Evolutionary conservation across 805 yeast species (phyloP), one percentile per base, ranked within the genome.

Genomic region (Nakazawaea wyomingensis): DNA sequence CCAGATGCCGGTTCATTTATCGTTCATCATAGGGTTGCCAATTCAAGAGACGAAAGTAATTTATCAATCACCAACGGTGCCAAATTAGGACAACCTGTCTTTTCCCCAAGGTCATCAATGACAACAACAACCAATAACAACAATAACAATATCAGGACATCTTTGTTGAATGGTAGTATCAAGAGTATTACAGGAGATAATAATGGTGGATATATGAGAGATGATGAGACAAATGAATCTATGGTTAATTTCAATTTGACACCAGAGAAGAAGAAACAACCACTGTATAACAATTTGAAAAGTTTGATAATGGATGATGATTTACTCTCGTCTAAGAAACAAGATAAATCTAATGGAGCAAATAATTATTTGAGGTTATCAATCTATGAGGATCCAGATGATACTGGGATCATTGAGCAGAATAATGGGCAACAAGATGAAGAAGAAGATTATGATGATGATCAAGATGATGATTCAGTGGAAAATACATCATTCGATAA

Each of bases 351-450:
- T 9, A 37, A 46, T 14, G 39, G 34, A 28, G 32, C 32, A 11
- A 14, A 14, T 11, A 29, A 29, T 29, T 34, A 43, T 26, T 31
- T 41, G 24, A 34, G 41, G n/a, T 21, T 46, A n/a, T 46, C 49
- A 9, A 46, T 46, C 9, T 46, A 46, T 31, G 49, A 43, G 7
- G 48, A 47, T 26, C 48, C 48, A 17, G 48, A 45, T n/a, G 39
- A 38, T 14, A 34, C 37, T 10, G n/a, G n/a, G 27, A 24, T 24
- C 27, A 30, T 11, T 26, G 37, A 32, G 16, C 19, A 18, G 14
- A 14, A 24, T 7, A 13, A 8, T 11, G 26, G 4, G 7, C 7
- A 11, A 29, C 14, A 29, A 8, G 8, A 34, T 21, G 40, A 30
- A 11, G 27, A 24, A 8, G 11, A 24, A 24, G 27, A 24, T 9